Conservation (phyloP, 441 rosid species). For the Macaranga tanarius region DNA sequence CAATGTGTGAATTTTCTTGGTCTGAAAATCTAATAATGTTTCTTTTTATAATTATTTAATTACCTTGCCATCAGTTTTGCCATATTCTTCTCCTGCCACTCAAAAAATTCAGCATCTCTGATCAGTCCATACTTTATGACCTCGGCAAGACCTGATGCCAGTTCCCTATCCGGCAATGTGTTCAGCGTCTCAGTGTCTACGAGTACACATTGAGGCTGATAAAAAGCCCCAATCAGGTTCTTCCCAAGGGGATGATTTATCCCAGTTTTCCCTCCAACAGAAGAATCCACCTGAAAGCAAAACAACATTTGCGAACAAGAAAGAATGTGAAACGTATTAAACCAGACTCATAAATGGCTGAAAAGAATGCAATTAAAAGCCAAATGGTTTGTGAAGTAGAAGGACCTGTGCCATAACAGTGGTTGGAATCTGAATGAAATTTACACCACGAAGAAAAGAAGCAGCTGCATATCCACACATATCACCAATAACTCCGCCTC, state of each 20-base stretch:
- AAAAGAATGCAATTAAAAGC: slow-evolving; percentile 1
- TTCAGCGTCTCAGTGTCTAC: slow-evolving; percentile 82
- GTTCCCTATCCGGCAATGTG: slow-evolving; percentile 87
- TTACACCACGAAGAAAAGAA: slow-evolving; percentile 89
- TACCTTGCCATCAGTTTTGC: slow-evolving; percentile 80
- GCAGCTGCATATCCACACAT: slow-evolving; percentile 99
- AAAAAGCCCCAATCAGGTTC: slow-evolving; percentile 96
- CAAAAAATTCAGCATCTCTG: slow-evolving; percentile 88
- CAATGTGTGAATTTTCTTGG: too few relatives aligned
- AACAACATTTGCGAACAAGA: background rate
- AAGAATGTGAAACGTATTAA: background rate
- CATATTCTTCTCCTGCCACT: slow-evolving; percentile 95
- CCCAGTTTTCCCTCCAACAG: slow-evolving; percentile 98
- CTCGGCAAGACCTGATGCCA: slow-evolving; percentile 93
- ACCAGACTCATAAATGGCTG: background rate
- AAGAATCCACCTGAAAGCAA: slow-evolving; percentile 78
- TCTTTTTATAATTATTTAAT: slow-evolving; percentile 7
- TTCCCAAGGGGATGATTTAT: slow-evolving; percentile 89
- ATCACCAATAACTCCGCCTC: slow-evolving; percentile 97
- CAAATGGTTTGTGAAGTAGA: background rate
- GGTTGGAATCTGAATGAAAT: slow-evolving; percentile 96
- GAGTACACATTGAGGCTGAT: slow-evolving; percentile 96
- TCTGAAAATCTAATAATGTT: slow-evolving; percentile 8
- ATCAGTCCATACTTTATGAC: slow-evolving; percentile 93
- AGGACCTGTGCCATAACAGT: slow-evolving; percentile 97